Percentiles rank a stretch among this genome's conserved stretches.
Conservation (phyloP, 768 basidiomycete genomes). For the Rubroboletus pulcherrimus region DNA sequence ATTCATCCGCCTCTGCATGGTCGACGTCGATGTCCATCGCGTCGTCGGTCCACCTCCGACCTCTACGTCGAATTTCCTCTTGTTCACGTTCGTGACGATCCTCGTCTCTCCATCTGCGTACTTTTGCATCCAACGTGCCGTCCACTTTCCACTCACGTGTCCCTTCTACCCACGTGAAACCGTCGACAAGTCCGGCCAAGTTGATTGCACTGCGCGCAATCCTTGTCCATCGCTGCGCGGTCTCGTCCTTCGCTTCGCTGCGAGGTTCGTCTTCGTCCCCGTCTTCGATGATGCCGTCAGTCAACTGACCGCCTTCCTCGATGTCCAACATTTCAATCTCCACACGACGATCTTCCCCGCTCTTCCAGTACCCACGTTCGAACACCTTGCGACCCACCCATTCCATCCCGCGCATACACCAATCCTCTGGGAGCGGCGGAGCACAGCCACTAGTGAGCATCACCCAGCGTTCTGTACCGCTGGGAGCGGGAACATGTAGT, state of each 20-base stretch:
- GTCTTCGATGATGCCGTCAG: constrained; percentile 82
- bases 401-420: constrained; percentile 93
- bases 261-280: constrained; percentile 50
- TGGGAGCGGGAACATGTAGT: constrained; percentile 28
- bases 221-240: constrained; percentile 68
- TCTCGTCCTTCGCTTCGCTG: constrained; percentile 30
- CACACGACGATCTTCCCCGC: constrained; percentile 55
- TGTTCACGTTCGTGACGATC: constrained; percentile 62
- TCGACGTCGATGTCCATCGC: constrained; percentile 70
- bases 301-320: constrained; percentile 51
- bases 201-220: constrained; percentile 66
- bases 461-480: constrained; percentile 49
- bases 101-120: constrained; percentile 65
- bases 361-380: constrained; percentile 93
- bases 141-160: constrained; percentile 61
- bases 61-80: constrained; percentile 62
- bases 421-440: constrained; percentile 85
- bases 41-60: constrained; percentile 61
- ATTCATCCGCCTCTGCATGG: constrained; percentile 47
- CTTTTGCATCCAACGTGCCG: constrained; percentile 64
- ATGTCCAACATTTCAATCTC: constrained; percentile 81
- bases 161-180: constrained; percentile 64
- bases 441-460: constrained; percentile 69
- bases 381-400: constrained; percentile 91
- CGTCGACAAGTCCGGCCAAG: constrained; percentile 67